Evolutionary conservation across 495 filamentous ascomycete species (phyloP).

Genomic region (Chaetomium fimeti): DNA sequence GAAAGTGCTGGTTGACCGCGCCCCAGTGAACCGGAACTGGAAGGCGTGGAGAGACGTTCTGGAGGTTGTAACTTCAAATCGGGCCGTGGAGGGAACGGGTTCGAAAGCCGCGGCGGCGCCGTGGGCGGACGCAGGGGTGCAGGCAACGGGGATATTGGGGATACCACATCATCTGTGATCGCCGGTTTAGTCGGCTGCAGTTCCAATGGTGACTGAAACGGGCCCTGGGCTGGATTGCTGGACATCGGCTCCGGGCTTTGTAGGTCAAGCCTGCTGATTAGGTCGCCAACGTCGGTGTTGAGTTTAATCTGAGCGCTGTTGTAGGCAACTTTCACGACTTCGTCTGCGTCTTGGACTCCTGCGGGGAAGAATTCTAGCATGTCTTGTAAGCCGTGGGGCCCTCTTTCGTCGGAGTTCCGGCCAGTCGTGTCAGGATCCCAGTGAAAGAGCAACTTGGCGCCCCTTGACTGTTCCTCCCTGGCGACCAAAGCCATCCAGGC

Average conservation of each 20-base stretch:
- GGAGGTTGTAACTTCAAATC: neutral
- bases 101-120: neutral
- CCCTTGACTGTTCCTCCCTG: slow-evolving; percentile 19
- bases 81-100: neutral
- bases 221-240: neutral
- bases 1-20: neutral
- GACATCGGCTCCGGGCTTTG: neutral
- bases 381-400: slow-evolving; percentile 17
- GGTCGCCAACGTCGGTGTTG: slow-evolving; percentile 17
- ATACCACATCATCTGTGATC: neutral
- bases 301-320: slow-evolving; percentile 9
- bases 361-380: slow-evolving; percentile 26
- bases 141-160: slow-evolving; percentile 14
- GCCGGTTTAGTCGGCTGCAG: neutral
- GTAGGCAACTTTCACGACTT: slow-evolving; percentile 16
- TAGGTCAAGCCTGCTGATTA: slow-evolving; percentile 12
- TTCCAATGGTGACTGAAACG: neutral
- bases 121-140: neutral
- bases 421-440: slow-evolving; percentile 27
- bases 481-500: slow-evolving; percentile 26
- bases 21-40: neutral
- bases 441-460: slow-evolving; percentile 19
- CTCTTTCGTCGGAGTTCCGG: slow-evolving; percentile 7
- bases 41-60: neutral
- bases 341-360: neutral